Evolutionary conservation across 2,329 filamentous ascomycete genomes (phyloP).

Genomic region (Botrytis byssoidea): DNA sequence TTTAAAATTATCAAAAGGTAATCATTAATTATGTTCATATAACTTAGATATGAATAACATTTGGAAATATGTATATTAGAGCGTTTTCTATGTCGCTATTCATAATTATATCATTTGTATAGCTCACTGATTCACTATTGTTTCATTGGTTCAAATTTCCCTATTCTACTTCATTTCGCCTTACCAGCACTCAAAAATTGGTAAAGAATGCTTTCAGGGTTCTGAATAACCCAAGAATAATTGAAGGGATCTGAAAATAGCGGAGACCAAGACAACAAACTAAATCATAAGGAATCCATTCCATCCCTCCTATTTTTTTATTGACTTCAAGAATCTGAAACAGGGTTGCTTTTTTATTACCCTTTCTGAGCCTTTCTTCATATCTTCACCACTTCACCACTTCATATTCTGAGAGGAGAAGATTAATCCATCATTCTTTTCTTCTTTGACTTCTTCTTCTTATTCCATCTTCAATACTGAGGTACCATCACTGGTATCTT

Average conservation of each 20-base stretch:
- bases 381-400: not conserved
- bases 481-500: not conserved
- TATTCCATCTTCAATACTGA: not conserved
- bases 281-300: not conserved
- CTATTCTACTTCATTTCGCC: not conserved
- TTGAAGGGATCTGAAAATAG: slow-evolving; percentile 12
- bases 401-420: not conserved
- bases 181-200: not conserved
- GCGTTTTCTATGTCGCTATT: no score
- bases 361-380: not conserved
- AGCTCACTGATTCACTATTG: not conserved
- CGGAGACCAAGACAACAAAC: slow-evolving; percentile 13
- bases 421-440: not conserved
- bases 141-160: not conserved
- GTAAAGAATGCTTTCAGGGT: not conserved
- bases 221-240: not conserved
- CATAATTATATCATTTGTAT: not conserved
- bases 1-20: no score
- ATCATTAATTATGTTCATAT: no score
- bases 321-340: not conserved
- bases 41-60: no score
- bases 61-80: no score
- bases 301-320: slow-evolving; percentile 14
- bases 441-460: not conserved
- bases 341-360: not conserved